Base-by-base conservation (phyloP, 1,284 basidiomycete genomes). In the Ustilago esculenta region DNA sequence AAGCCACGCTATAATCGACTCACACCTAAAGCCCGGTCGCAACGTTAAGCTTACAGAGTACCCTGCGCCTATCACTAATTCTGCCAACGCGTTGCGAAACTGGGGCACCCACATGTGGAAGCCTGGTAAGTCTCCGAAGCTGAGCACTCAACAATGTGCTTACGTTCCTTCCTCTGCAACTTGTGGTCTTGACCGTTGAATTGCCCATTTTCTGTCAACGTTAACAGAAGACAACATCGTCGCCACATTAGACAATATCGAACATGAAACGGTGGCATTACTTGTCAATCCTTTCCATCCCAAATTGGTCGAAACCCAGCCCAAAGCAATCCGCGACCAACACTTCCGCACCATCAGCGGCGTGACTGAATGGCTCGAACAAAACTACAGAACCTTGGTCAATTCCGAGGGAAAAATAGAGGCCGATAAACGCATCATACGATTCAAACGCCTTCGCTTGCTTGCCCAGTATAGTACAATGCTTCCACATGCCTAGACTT, bases 261-360 rank as follows among this genome's bases (percentile, higher is more conserved):
- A 50, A 7, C 2, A 10, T 5, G 4, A 2, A 4, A 11, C 27
- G 10, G 36, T 37, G 24, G 1, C 20, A 3, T 27, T 51, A 29
- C n/a, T 45, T 4, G 14, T 36, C 20, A 29, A 30, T 18, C 12
- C 48, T 2, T 50, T 58, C 14, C 56, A 58, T 30, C 56, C 44
- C 4, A 15, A 42, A 6, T 17, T 36, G 9, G 12, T 59, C n/a
- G 41, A 42, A 21, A n/a, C 1, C 9, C 56, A 59, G 34, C 25
- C 34, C 0, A 0, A 21, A n/a, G 5, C 5, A 1, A 24, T 52
- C 1, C 56, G 48, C 6, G 2, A 14, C 6, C 15, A 36, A 24
- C 56, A 59, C 24, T 33, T n/a, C 20, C 2, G 5, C 2, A 21
- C 37, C 2, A 36, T 24, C 20, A 18, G 32, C 10, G 35, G 23